phyloP scores from a whole-genome alignment of 306 rosid species.

The Luffa aegyptiaca region DNA sequence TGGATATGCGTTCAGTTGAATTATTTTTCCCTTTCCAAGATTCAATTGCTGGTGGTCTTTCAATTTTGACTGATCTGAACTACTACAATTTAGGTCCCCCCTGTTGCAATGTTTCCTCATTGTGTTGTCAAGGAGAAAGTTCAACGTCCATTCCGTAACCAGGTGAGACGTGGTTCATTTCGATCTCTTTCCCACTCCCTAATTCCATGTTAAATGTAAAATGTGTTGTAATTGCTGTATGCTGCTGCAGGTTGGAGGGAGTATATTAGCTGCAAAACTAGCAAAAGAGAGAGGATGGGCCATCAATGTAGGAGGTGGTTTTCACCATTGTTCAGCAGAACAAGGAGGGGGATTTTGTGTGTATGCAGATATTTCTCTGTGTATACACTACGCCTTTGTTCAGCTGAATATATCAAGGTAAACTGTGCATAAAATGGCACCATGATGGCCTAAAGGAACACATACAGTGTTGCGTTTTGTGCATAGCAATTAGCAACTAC shows the following conservation, averaged over 20 bases:
- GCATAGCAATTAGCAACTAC: not conserved
- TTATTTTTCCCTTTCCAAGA: slow-evolving; percentile 8
- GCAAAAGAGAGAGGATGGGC: slow-evolving; percentile 96
- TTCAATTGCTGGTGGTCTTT: not conserved
- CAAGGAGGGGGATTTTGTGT: slow-evolving; percentile 89
- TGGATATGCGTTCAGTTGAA: not conserved
- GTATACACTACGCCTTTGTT: slow-evolving; percentile 71
- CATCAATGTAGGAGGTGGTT: slow-evolving; percentile 91
- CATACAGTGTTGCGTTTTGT: slow-evolving; percentile 13
- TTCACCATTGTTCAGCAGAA: slow-evolving; percentile 82
- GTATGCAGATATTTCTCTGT: slow-evolving; percentile 80
- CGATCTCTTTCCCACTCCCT: not conserved
- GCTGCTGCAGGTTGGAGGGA: slow-evolving; percentile 72
- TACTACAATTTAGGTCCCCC: slow-evolving; percentile 60
- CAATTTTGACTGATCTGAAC: slow-evolving; percentile 9
- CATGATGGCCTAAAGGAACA: not conserved
- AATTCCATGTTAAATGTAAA: not conserved
- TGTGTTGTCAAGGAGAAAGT: slow-evolving; percentile 60
- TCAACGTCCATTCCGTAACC: slow-evolving; percentile 72
- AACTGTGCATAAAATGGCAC: not conserved
- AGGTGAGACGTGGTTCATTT: slow-evolving; percentile 30
- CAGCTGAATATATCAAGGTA: slow-evolving; percentile 74
- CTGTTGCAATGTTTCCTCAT: slow-evolving; percentile 70
- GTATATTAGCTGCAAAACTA: slow-evolving; percentile 77
- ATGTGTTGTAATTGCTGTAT: slow-evolving; percentile 9